Percentiles rank a stretch among this genome's conserved stretches.
phyloP scores from a whole-genome alignment of 352 stramenopile species.

The Thraustochytrium striatum region DNA sequence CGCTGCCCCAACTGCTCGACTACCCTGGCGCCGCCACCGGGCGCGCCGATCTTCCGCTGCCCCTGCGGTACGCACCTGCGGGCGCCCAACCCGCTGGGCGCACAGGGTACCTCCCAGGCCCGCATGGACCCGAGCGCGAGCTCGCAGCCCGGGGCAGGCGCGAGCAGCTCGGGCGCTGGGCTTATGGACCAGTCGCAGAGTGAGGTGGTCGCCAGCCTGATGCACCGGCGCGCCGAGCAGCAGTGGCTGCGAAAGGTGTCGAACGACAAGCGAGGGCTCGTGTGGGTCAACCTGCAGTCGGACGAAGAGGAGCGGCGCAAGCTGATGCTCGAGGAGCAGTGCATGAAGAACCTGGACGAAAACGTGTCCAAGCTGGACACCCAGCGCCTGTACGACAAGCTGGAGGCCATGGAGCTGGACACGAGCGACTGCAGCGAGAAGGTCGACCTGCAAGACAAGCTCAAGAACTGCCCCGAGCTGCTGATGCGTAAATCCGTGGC shows the following conservation, averaged over 20 bases:
- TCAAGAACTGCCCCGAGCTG: neutral
- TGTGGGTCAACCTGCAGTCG: constrained; percentile 30
- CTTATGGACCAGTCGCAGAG: neutral
- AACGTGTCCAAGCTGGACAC: constrained; percentile 11
- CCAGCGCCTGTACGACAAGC: constrained; percentile 14
- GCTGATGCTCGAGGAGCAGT: constrained; percentile 31
- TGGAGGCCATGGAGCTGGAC: constrained; percentile 15
- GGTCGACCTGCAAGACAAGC: constrained; percentile 14
- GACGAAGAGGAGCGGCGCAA: constrained; percentile 44
- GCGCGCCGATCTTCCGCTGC: constrained; percentile 35
- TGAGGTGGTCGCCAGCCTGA: constrained; percentile 6
- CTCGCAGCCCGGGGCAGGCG: neutral
- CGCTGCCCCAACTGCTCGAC: constrained; percentile 40
- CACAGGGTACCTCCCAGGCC: neutral
- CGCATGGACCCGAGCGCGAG: constrained; percentile 9
- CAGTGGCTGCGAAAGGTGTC: constrained; percentile 37
- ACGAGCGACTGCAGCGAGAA: neutral
- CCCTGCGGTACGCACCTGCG: constrained; percentile 39
- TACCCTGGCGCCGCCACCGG: constrained; percentile 14
- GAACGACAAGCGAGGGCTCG: neutral
- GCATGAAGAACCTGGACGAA: constrained; percentile 4
- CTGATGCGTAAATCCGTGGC: neutral
- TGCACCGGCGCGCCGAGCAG: constrained; percentile 33
- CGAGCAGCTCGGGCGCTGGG: neutral
- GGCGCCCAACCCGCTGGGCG: constrained; percentile 11